These are phyloP conservation scores for Thermothelomyces thermophilus DNA, from an alignment of 2,329 filamentous ascomycete species.

Conservation along the genomic window DNA sequence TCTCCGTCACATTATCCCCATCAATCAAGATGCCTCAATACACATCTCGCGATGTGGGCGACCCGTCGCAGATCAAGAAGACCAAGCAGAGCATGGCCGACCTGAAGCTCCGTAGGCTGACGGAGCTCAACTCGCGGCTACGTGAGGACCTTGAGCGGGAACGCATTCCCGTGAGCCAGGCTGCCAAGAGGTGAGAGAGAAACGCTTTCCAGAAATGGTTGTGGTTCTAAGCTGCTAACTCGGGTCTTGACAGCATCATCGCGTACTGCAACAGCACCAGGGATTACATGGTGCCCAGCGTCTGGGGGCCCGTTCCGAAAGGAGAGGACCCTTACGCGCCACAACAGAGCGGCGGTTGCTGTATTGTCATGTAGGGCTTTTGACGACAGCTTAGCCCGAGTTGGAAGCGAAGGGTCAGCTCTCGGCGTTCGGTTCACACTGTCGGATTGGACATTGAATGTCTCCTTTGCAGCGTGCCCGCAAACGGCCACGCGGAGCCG, in stretches of 20 bases:
- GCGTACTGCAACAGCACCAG: constrained; percentile 96
- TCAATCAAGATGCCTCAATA: constrained; percentile 58
- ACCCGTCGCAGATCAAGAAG: constrained; percentile 67
- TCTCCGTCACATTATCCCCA: constrained; percentile 12
- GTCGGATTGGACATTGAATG: not conserved
- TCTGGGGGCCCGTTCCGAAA: constrained; percentile 92
- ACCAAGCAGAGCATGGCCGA: constrained; percentile 99
- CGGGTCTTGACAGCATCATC: constrained; percentile 64
- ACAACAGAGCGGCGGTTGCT: constrained; percentile 88
- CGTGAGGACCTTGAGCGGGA: constrained; percentile 94
- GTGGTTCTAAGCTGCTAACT: constrained; percentile 1
- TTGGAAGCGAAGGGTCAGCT: constrained; percentile 10
- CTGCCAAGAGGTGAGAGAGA: constrained; percentile 67
- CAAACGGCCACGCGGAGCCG: not conserved
- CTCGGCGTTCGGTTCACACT: constrained; percentile 1
- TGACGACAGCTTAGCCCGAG: constrained; percentile 10
- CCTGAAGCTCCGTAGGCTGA: constrained; percentile 90
- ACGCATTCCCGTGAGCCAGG: constrained; percentile 91
- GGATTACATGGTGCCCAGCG: constrained; percentile 97
- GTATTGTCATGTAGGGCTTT: constrained; percentile 73
- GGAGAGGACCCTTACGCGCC: constrained; percentile 98
- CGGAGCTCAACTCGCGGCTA: constrained; percentile 91
- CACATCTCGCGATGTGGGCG: constrained; percentile 60
- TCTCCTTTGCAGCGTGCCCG: not conserved
- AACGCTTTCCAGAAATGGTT: not conserved